A percentile compares a stretch with the other conserved stretches of the same genome.
phyloP scores from a whole-genome alignment of 495 filamentous ascomycete species.

The Melanomma pulvis-pyrius region DNA sequence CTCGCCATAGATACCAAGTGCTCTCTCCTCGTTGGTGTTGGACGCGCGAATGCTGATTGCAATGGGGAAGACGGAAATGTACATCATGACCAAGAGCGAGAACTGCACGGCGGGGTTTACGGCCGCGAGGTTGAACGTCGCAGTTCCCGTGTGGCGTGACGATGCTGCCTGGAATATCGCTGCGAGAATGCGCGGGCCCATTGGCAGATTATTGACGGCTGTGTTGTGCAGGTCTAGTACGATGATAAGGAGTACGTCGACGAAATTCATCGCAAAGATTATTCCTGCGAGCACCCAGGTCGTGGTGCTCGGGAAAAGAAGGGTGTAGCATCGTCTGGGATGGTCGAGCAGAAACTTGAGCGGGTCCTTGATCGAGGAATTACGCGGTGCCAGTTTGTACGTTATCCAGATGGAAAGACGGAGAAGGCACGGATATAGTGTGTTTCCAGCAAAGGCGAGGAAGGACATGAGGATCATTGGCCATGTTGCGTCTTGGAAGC shows the following conservation, averaged over 20 bases:
- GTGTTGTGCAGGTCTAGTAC: conserved; percentile 13
- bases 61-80: conserved; percentile 16
- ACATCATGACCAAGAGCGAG: conserved; percentile 19
- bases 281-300: conserved; percentile 4
- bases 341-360: conserved; percentile 15
- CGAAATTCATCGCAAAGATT: conserved; percentile 1
- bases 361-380: background rate
- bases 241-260: conserved; percentile 8
- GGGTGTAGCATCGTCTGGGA: conserved; percentile 17
- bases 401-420: conserved; percentile 10
- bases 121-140: background rate
- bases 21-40: conserved; percentile 15
- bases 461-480: conserved; percentile 11
- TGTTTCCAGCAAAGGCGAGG: conserved; percentile 9
- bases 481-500: conserved; percentile 5
- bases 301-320: background rate
- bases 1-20: conserved; percentile 13
- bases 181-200: conserved; percentile 1
- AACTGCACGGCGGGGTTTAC: conserved; percentile 15
- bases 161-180: conserved; percentile 6
- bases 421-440: conserved; percentile 8
- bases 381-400: conserved; percentile 1
- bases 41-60: conserved; percentile 9
- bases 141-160: background rate
- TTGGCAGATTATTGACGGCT: background rate